Conservation (phyloP, 352 stramenopile species). For the Globisporangium paddicum region DNA sequence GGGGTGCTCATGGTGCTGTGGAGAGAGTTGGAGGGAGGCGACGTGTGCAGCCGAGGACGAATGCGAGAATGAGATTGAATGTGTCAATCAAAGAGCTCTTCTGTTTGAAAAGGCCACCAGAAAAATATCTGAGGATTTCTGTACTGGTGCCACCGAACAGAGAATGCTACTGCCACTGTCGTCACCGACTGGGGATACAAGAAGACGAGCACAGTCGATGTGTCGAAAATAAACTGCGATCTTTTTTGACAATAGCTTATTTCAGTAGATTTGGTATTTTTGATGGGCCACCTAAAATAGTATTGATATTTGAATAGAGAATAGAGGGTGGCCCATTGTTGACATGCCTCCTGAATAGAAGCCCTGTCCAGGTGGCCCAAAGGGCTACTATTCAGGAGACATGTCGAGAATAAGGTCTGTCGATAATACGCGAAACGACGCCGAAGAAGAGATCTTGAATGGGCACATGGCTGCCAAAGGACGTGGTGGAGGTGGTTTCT, state of each 20-base stretch:
- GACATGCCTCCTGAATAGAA: not conserved
- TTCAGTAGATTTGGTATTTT: constrained; percentile 3
- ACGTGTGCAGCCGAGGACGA: not conserved
- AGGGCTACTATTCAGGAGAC: too few relatives aligned
- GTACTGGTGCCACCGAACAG: not conserved
- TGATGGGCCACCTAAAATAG: not conserved
- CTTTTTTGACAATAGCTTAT: not conserved
- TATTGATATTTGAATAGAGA: not conserved
- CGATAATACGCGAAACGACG: constrained; percentile 6
- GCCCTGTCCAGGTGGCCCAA: not conserved
- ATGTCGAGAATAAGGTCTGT: too few relatives aligned
- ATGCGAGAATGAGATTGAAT: not conserved
- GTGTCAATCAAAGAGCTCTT: not conserved
- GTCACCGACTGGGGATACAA: not conserved
- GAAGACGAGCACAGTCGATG: not conserved
- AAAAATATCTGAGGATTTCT: not conserved
- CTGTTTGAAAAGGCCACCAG: not conserved
- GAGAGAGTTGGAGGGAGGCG: not conserved
- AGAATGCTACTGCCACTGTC: not conserved
- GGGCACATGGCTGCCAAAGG: constrained; percentile 7
- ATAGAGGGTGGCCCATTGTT: not conserved
- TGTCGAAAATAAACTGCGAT: too few relatives aligned
- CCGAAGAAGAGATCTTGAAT: constrained; percentile 5
- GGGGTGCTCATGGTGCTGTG: constrained; percentile 15
- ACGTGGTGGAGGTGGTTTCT: constrained; percentile 4